A percentile compares a stretch with the other conserved stretches of the same genome.
Conservation (phyloP, 164 flowering plant species). For the Aristolochia fimbriata region DNA sequence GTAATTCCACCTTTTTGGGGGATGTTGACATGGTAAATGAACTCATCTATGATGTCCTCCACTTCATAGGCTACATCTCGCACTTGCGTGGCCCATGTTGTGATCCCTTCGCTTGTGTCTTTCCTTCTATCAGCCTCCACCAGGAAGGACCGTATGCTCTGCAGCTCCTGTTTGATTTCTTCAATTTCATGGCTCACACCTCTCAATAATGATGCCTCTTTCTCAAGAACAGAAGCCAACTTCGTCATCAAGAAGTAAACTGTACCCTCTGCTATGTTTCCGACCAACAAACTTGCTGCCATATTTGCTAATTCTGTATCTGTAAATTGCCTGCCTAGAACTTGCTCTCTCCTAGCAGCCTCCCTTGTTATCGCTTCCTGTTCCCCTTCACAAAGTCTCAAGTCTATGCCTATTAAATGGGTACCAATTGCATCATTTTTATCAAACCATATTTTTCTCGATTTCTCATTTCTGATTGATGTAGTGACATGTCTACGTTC, state of each 20-base stretch:
- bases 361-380: not conserved
- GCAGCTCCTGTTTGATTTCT: slow-evolving; percentile 18
- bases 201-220: not conserved
- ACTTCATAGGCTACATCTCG: not conserved
- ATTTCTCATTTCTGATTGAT: too few relatives aligned
- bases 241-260: not conserved
- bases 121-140: not conserved
- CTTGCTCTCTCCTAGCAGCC: not conserved
- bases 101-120: not conserved
- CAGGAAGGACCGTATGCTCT: slow-evolving; percentile 5
- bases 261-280: not conserved
- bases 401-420: too few relatives aligned
- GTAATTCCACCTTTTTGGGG: not conserved
- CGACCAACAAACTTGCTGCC: not conserved
- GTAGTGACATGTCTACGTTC: too few relatives aligned
- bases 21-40: not conserved
- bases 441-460: too few relatives aligned
- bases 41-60: slow-evolving; percentile 4
- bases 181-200: not conserved
- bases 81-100: not conserved
- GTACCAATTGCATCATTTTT: too few relatives aligned
- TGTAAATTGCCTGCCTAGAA: too few relatives aligned
- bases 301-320: too few relatives aligned
- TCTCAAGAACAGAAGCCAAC: not conserved
- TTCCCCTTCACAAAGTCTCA: not conserved